Base-by-base conservation (phyloP, 1,284 basidiomycete species). In the Calocybe gambosa region DNA sequence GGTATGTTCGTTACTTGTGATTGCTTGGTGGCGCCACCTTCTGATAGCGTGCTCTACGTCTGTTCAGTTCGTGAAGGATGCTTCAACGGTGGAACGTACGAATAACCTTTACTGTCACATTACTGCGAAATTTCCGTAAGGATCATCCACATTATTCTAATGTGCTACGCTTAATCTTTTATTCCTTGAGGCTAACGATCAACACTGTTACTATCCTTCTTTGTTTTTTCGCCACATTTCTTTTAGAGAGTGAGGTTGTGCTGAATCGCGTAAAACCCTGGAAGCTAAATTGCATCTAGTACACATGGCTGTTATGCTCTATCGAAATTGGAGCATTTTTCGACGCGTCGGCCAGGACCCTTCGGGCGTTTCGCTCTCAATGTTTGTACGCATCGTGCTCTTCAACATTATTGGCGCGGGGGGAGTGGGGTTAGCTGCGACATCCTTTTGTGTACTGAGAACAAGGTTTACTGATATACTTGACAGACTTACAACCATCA, bases 281-380 rank as follows among this genome's bases (percentile, higher is more conserved):
- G n/a, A n/a, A n/a, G n/a, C n/a, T n/a, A n/a, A n/a, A 37, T 16
- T 42, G n/a, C 18, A 10, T 21, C 8, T 15, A 48, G 45, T 42
- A 13, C 35, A 47, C 19, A 42, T 38, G 39, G 31, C 33, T 13
- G 3, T 13, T 39, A 42, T 47, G 7, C 28, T 47, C 7, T 42
- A 42, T n/a, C 33, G 39, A 23, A 28, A 47, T 13, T 47, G 39
- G 39, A 25, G 33, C n/a, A 29, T 26, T 16, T 47, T 47, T 23
- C 31, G 39, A 42, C 39, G n/a, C 5, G 3, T 42, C n/a, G 35
- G 28, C 20, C 20, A 8, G 2, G 39, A 42, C 1, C 23, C 41
- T 7, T 37, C 45, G 4, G 33, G 39, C 4, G 26, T 47, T 20
- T 40, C 33, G 1, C 25, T 47, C 10, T 42, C 45, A 6, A 37